A percentile compares a stretch with the other conserved stretches of the same genome.
These are phyloP conservation scores for Aurinia saxatilis DNA, from an alignment of 345 rosid species.

Conservation along the genomic window DNA sequence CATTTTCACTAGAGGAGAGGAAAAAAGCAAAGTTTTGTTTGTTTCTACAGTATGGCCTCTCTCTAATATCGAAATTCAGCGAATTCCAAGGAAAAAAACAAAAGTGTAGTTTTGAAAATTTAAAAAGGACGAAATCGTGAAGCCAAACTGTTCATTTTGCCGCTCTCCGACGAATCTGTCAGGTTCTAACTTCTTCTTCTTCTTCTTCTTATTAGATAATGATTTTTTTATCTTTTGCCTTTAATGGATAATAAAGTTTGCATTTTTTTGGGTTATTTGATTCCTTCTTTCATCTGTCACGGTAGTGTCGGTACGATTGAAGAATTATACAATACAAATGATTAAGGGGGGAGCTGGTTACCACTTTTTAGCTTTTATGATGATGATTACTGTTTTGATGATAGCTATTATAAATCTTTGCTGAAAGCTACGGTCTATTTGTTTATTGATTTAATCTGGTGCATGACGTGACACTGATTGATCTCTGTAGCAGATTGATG, in stretches of 20 bases:
- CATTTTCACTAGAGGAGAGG: background rate
- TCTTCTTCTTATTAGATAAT: background rate
- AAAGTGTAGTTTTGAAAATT: conserved; percentile 5
- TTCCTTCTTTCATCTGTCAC: conserved; percentile 5
- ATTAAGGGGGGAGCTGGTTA: conserved; percentile 4
- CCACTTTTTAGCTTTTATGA: conserved; percentile 1
- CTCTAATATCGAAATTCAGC: background rate
- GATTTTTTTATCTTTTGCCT: background rate
- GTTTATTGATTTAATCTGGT: background rate
- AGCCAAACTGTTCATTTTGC: conserved; percentile 7
- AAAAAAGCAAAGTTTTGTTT: conserved; percentile 2
- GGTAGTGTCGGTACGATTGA: conserved; percentile 21
- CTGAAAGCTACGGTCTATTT: conserved; percentile 22
- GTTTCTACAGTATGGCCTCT: background rate
- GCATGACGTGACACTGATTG: conserved; percentile 25
- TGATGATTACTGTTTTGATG: conserved; percentile 25
- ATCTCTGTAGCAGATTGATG: conserved; percentile 9
- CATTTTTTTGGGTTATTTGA: conserved; percentile 8
- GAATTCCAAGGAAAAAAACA: background rate
- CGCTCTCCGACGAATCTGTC: conserved; percentile 13
- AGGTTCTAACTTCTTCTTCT: background rate
- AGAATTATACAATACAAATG: background rate
- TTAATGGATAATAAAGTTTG: conserved; percentile 3
- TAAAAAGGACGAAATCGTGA: background rate
- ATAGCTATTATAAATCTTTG: conserved; percentile 24